Evolutionary conservation across 495 filamentous ascomycete genomes (phyloP).

Genomic region (Clavariopsis aquatica): DNA sequence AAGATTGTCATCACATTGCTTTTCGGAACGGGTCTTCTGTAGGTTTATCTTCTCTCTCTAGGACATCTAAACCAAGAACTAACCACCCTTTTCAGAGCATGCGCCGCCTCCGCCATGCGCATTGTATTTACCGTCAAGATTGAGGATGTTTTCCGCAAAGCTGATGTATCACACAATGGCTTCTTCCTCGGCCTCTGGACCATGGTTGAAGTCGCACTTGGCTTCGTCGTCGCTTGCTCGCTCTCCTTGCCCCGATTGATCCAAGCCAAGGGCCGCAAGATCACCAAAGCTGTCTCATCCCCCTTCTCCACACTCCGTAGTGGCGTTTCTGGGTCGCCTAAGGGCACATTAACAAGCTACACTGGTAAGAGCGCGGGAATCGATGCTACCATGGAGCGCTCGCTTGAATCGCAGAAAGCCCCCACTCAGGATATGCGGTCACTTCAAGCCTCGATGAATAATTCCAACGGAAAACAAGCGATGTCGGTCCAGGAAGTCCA

Average conservation of each 20-base stretch:
- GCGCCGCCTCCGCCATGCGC: constrained; percentile 25
- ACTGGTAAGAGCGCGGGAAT: not conserved
- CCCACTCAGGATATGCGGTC: not conserved
- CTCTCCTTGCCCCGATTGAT: constrained; percentile 18
- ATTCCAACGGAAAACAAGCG: not conserved
- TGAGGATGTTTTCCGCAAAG: constrained; percentile 2
- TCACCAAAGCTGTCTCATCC: constrained; percentile 10
- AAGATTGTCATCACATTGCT: constrained; percentile 18
- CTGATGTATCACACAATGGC: constrained; percentile 26
- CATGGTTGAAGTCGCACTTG: constrained; percentile 25
- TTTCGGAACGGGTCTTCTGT: constrained; percentile 25
- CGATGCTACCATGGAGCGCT: not conserved
- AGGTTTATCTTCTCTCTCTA: not conserved
- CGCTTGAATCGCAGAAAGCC: not conserved
- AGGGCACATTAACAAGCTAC: not conserved
- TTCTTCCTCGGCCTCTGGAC: constrained; percentile 29
- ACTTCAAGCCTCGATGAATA: not conserved
- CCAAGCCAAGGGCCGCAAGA: constrained; percentile 19
- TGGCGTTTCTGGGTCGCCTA: not conserved
- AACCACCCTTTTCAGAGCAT: constrained; percentile 1
- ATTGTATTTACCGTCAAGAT: constrained; percentile 27
- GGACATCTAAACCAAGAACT: not conserved
- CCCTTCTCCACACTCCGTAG: constrained; percentile 11
- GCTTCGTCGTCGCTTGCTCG: constrained; percentile 28
- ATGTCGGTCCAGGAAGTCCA: not conserved